Evolutionary conservation across 768 basidiomycete species (phyloP).

Genomic region (Serendipita sp.): DNA sequence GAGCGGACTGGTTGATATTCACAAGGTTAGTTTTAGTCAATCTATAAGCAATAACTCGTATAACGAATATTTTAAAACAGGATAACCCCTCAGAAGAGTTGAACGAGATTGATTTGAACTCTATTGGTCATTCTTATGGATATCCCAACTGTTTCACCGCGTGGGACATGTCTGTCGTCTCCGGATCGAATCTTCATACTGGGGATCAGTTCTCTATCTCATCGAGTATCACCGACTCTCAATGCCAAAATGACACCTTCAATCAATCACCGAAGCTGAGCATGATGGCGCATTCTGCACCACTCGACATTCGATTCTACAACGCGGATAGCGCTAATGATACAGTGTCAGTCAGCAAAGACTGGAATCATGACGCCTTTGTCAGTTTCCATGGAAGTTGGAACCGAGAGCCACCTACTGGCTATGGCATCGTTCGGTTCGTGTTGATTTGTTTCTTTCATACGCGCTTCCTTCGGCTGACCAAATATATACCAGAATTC

Average conservation of each 20-base stretch:
- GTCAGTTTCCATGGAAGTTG: slow-evolving; percentile 9
- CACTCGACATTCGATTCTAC: slow-evolving; percentile 7
- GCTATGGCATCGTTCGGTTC: slow-evolving; percentile 6
- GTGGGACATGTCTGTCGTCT: not conserved
- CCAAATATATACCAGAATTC: not conserved
- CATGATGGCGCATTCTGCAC: slow-evolving; percentile 9
- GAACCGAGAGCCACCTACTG: slow-evolving; percentile 8
- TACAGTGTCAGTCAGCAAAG: not conserved
- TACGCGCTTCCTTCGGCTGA: not conserved
- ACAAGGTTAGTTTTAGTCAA: not conserved
- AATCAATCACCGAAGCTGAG: not conserved
- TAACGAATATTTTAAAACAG: not conserved
- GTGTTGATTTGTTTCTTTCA: not conserved
- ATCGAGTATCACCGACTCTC: not conserved
- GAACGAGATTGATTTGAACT: not conserved
- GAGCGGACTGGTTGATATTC: not conserved
- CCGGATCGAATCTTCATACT: not conserved
- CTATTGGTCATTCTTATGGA: slow-evolving; percentile 2
- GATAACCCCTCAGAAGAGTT: slow-evolving; percentile 4
- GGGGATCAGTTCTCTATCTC: slow-evolving; percentile 1
- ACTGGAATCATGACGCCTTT: not conserved
- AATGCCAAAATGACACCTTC: not conserved
- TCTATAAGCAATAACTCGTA: not conserved
- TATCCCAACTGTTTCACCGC: slow-evolving; percentile 3
- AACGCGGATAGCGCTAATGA: not conserved